phyloP scores from a whole-genome alignment of 2,329 filamentous ascomycete species.

The Ceratocystis papillata region DNA sequence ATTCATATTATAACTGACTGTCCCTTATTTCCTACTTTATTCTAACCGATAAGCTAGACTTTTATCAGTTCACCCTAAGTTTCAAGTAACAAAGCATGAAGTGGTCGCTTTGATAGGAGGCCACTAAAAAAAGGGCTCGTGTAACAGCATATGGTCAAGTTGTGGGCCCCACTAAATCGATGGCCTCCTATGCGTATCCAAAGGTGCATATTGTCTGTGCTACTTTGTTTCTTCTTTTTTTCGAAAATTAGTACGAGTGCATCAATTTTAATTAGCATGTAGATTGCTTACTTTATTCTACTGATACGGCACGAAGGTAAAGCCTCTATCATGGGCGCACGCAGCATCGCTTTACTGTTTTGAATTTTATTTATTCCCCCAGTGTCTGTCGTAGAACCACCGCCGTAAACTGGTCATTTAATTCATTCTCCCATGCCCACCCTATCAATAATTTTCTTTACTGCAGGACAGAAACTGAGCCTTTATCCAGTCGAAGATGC shows the following conservation, averaged over 20 bases:
- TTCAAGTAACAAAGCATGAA: not conserved
- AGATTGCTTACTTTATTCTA: not conserved
- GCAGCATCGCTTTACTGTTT: not conserved
- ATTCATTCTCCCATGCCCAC: not conserved
- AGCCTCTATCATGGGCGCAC: not conserved
- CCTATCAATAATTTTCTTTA: slow-evolving; percentile 16
- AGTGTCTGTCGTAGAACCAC: slow-evolving; percentile 10
- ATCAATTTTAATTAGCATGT: not conserved
- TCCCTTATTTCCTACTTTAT: too few relatives aligned
- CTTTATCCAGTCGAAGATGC: not conserved
- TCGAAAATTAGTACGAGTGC: not conserved
- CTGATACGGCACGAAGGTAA: not conserved
- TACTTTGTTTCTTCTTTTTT: too few relatives aligned
- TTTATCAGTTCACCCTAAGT: too few relatives aligned
- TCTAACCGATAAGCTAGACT: too few relatives aligned
- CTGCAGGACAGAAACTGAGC: not conserved
- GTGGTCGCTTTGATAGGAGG: not conserved
- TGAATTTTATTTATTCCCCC: slow-evolving; percentile 19
- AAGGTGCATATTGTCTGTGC: too few relatives aligned
- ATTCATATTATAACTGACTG: too few relatives aligned
- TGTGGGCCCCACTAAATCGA: not conserved
- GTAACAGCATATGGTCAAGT: not conserved
- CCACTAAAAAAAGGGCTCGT: not conserved
- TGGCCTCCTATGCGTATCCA: not conserved
- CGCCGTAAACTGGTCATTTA: slow-evolving; percentile 19